Evolutionary conservation across 371 early-diverging fungal species (phyloP).

Genomic region (Zychaea mexicana): DNA sequence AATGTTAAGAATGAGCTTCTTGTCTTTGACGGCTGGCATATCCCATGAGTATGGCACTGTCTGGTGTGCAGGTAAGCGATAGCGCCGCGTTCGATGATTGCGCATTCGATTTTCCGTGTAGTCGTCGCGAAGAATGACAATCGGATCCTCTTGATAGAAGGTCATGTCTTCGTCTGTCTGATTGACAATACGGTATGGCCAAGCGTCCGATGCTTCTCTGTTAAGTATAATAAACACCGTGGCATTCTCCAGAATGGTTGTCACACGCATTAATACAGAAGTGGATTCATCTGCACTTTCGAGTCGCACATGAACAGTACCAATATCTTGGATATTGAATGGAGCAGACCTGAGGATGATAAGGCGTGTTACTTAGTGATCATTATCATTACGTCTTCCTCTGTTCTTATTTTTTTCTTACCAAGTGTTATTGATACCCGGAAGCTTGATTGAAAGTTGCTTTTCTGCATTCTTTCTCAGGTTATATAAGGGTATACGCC

Average conservation of each 20-base stretch:
- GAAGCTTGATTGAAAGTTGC: slow-evolving; percentile 71
- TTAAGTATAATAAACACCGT: slow-evolving; percentile 86
- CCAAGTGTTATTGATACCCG: slow-evolving; percentile 80
- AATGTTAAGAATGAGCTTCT: slow-evolving; percentile 72
- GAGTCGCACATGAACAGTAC: slow-evolving; percentile 80
- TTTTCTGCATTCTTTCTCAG: slow-evolving; percentile 63
- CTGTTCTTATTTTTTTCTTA: slow-evolving; percentile 15
- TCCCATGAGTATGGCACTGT: slow-evolving; percentile 94
- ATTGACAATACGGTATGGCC: slow-evolving; percentile 95
- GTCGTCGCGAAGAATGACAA: slow-evolving; percentile 36
- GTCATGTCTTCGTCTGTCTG: slow-evolving; percentile 76
- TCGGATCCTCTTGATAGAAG: slow-evolving; percentile 77
- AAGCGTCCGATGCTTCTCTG: slow-evolving; percentile 70
- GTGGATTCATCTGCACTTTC: slow-evolving; percentile 53
- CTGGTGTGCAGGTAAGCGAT: slow-evolving; percentile 65
- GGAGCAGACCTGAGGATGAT: slow-evolving; percentile 76
- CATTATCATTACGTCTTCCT: too few species aligned
- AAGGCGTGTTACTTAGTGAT: too few species aligned
- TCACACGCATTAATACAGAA: slow-evolving; percentile 74
- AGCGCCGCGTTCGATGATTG: slow-evolving; percentile 43
- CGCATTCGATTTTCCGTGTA: slow-evolving; percentile 21
- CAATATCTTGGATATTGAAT: slow-evolving; percentile 87
- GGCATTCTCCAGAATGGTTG: slow-evolving; percentile 83
- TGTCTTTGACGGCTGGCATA: slow-evolving; percentile 78
- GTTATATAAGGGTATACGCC: slow-evolving; percentile 72